Base-by-base conservation (phyloP, 129 eudicot genomes). In the Centella asiatica region DNA sequence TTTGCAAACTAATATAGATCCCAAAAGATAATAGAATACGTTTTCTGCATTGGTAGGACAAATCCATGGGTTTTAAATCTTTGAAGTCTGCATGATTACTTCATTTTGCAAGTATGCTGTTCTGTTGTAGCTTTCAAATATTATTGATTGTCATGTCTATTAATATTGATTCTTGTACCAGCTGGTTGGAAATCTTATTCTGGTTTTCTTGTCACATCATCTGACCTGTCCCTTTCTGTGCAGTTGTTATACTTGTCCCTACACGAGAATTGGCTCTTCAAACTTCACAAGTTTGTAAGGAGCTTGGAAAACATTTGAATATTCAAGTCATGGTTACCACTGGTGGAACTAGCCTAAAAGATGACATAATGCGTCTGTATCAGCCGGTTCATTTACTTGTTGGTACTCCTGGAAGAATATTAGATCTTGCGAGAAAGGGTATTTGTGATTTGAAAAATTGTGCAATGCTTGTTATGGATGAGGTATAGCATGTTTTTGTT, bases 241-340 rank as follows among this genome's bases (percentile, higher is more conserved):
- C 45, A 57, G 76, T 72, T 64, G 70, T 64, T 63, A 72, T 72
- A 63, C 62, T 72, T 19, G 76, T 72, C 47, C 76, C 76, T 14
- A 72, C 70, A 10, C 42, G 76, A 72, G 76, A 72, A 57, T 57
- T 72, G 68, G 70, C 76, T 12, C 69, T 72, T 27, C 70, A 63
- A 47, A 72, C 70, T 22, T 64, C 76, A n/a, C 65, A 72, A 55
- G 70, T 63, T 22, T 72, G 76, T 45, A 57, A 57, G 45, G 62
- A 57, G 62, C 62, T 57, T 33, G 75, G 75, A 29, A 71, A 62
- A 36, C 62, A 71, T 48, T 71, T 71, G 62, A 61, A 71, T 18
- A 62, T 71, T 52, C 44, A 71, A 44, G 69, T 71, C 67, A 71
- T 71, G 75, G 75, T 53, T 31, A 63, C 69, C 29, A 71, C 75